Evolutionary conservation across 495 filamentous ascomycete species (phyloP).

Genomic region (Trichodelitschia bisporula): DNA sequence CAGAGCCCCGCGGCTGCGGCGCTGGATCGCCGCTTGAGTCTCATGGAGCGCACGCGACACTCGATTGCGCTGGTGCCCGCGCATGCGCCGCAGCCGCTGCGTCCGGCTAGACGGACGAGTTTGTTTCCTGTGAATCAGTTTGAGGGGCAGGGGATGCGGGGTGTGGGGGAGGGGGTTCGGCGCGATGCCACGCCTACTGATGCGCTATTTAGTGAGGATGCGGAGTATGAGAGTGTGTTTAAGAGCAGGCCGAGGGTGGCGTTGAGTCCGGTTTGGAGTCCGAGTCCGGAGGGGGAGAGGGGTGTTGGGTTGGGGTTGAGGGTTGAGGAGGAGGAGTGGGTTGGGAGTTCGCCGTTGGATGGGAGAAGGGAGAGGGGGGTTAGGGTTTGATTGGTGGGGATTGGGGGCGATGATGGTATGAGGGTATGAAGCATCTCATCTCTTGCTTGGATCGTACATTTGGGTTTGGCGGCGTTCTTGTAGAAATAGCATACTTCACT

Average conservation of each 20-base stretch:
- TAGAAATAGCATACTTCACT: too few species aligned
- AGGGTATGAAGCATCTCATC: too few species aligned
- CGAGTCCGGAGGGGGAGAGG: too few species aligned
- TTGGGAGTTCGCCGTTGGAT: too few species aligned
- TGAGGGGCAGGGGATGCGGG: slow-evolving; percentile 17
- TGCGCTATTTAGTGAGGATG: slow-evolving; percentile 36
- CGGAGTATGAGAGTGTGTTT: slow-evolving; percentile 67
- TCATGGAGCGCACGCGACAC: slow-evolving; percentile 55
- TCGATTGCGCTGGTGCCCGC: slow-evolving; percentile 42
- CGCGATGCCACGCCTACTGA: slow-evolving; percentile 27
- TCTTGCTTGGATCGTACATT: too few species aligned
- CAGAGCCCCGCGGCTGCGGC: not conserved
- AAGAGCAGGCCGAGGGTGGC: slow-evolving; percentile 61
- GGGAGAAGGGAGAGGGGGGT: too few species aligned
- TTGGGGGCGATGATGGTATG: too few species aligned
- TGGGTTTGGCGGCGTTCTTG: too few species aligned
- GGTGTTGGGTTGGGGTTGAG: too few species aligned
- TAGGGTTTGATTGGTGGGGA: too few species aligned
- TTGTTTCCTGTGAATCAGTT: slow-evolving; percentile 34
- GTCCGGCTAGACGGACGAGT: slow-evolving; percentile 11
- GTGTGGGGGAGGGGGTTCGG: slow-evolving; percentile 9
- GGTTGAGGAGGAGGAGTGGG: too few species aligned
- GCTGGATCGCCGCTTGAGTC: slow-evolving; percentile 8
- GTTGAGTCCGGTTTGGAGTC: slow-evolving; percentile 44
- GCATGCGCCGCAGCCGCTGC: slow-evolving; percentile 2